phyloP scores from a whole-genome alignment of 441 rosid genomes.

The Lepidium campestre region DNA sequence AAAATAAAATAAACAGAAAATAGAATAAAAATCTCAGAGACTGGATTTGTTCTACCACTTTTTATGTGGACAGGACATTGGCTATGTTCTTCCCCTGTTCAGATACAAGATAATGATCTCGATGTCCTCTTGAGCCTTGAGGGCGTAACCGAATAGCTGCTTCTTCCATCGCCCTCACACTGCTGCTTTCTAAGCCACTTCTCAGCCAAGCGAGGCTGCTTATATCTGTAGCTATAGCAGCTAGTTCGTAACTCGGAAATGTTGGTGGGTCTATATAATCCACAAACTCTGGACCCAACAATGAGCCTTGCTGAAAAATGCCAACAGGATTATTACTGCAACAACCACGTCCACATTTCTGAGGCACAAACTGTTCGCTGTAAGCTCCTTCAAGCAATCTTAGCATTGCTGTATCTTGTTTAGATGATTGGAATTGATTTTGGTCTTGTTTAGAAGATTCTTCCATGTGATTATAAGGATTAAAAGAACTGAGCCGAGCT shows the following conservation, averaged over 20 bases:
- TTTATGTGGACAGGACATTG: conserved; percentile 32
- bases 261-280: conserved; percentile 60
- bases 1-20: background rate
- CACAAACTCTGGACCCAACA: conserved; percentile 83
- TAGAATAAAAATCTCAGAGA: background rate
- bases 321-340: conserved; percentile 29
- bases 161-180: conserved; percentile 40
- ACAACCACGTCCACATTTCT: conserved; percentile 63
- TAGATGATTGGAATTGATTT: conserved; percentile 33
- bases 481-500: conserved; percentile 65
- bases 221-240: conserved; percentile 75
- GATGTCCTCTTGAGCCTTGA: conserved; percentile 36
- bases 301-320: conserved; percentile 27
- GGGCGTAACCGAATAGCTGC: conserved; percentile 35
- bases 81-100: conserved; percentile 34
- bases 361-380: conserved; percentile 58
- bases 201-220: conserved; percentile 83
- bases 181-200: conserved; percentile 70
- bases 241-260: conserved; percentile 73
- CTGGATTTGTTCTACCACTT: background rate
- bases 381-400: conserved; percentile 55
- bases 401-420: conserved; percentile 44
- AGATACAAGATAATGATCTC: conserved; percentile 35
- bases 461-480: conserved; percentile 36
- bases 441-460: conserved; percentile 34